These are phyloP conservation scores for Leptoxyphium fumago DNA, from an alignment of 2,329 filamentous ascomycete genomes.

Conservation along the genomic window DNA sequence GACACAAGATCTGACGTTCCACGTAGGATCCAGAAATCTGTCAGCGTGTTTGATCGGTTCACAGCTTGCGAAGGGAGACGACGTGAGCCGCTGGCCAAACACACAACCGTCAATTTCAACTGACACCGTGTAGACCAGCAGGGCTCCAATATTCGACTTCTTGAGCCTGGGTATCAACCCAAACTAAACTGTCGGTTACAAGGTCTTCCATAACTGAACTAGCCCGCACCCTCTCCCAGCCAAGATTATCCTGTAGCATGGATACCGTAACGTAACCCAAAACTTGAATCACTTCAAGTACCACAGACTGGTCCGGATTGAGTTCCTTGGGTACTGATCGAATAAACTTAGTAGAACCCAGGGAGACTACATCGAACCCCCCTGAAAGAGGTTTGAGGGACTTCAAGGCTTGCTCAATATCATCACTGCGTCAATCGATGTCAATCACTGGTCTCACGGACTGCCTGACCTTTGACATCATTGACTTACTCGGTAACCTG, in stretches of 20 bases:
- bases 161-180: conserved; percentile 73
- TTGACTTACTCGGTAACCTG: conserved; percentile 58
- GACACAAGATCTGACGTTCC: too few relatives aligned
- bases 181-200: conserved; percentile 75
- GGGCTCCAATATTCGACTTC: conserved; percentile 95
- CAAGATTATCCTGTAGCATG: conserved; percentile 75
- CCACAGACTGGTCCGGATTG: conserved; percentile 83
- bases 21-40: too few relatives aligned
- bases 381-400: conserved; percentile 77
- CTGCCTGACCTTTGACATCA: conserved; percentile 1
- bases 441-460: background rate
- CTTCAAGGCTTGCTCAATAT: conserved; percentile 76
- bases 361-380: conserved; percentile 69
- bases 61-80: too few relatives aligned
- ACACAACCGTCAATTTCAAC: too few relatives aligned
- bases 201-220: conserved; percentile 83
- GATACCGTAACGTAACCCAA: conserved; percentile 80
- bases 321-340: conserved; percentile 88
- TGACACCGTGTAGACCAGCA: conserved; percentile 21
- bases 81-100: too few relatives aligned
- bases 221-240: conserved; percentile 73
- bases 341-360: conserved; percentile 77
- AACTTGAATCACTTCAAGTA: conserved; percentile 80
- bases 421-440: conserved; percentile 44
- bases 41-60: too few relatives aligned